Evolutionary conservation across 2,329 filamentous ascomycete species (phyloP).

Genomic region (Trichoderma cornu-damae): DNA sequence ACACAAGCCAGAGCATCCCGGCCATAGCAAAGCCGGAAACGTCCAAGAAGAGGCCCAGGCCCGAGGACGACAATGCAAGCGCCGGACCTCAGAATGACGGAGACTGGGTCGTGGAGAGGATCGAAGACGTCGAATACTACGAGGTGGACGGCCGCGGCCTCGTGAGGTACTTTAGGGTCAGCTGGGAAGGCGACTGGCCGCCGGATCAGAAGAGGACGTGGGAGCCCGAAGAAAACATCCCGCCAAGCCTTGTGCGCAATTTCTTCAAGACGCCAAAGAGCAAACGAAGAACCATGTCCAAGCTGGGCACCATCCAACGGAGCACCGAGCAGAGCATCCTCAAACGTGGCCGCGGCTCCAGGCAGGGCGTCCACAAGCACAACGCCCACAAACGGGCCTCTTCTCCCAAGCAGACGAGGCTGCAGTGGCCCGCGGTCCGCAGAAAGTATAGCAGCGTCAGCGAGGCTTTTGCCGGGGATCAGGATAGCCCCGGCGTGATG

Average conservation of each 20-base stretch:
- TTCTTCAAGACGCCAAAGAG: conserved; percentile 35
- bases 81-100: conserved; percentile 21
- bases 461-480: conserved; percentile 28
- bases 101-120: conserved; percentile 41
- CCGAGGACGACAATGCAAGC: background rate
- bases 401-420: conserved; percentile 22
- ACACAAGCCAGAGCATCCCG: background rate
- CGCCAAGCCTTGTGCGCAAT: conserved; percentile 35
- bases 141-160: conserved; percentile 34
- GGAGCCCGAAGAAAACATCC: conserved; percentile 52
- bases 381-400: background rate
- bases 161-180: conserved; percentile 47
- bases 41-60: background rate
- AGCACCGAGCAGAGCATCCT: background rate
- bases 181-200: conserved; percentile 55
- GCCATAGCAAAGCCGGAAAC: background rate
- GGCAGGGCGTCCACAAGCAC: background rate
- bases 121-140: conserved; percentile 40
- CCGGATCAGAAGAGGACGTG: conserved; percentile 52
- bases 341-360: background rate
- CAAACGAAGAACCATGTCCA: conserved; percentile 20
- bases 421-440: conserved; percentile 23
- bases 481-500: conserved; percentile 12
- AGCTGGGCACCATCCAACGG: conserved; percentile 15
- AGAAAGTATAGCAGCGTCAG: conserved; percentile 29